phyloP scores from a whole-genome alignment of 2,329 filamentous ascomycete species.

The Zymoseptoria passerinii region DNA sequence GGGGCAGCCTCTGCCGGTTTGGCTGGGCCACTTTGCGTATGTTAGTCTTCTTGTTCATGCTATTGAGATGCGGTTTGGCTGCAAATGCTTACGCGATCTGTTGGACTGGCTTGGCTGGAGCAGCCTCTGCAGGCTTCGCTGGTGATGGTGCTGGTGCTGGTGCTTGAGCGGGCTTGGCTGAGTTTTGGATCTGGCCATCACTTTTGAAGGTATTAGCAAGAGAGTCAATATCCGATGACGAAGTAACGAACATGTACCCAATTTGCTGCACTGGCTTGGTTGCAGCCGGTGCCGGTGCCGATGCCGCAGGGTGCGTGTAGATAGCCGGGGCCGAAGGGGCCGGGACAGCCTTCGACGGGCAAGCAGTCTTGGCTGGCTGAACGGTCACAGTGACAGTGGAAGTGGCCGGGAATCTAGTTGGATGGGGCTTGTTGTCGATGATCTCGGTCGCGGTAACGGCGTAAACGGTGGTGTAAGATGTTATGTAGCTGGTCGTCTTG shows the following conservation, averaged over 20 bases:
- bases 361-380: not conserved
- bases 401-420: not conserved
- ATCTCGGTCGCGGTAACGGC: not conserved
- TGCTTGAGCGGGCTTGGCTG: not conserved
- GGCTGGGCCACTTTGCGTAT: not conserved
- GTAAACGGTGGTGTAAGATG: too few relatives aligned
- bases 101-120: not conserved
- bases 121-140: too few relatives aligned
- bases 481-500: too few relatives aligned
- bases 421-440: not conserved
- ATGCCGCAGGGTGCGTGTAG: not conserved
- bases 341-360: not conserved
- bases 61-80: not conserved
- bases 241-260: too few relatives aligned
- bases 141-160: not conserved
- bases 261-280: not conserved
- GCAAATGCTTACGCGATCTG: not conserved
- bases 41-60: not conserved
- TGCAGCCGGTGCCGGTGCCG: too few relatives aligned
- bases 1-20: too few relatives aligned
- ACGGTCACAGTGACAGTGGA: not conserved
- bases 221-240: not conserved
- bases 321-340: not conserved
- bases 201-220: not conserved
- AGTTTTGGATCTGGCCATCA: not conserved